Evolutionary conservation across 1,284 basidiomycete species (phyloP).

Genomic region (Boletus smithii): DNA sequence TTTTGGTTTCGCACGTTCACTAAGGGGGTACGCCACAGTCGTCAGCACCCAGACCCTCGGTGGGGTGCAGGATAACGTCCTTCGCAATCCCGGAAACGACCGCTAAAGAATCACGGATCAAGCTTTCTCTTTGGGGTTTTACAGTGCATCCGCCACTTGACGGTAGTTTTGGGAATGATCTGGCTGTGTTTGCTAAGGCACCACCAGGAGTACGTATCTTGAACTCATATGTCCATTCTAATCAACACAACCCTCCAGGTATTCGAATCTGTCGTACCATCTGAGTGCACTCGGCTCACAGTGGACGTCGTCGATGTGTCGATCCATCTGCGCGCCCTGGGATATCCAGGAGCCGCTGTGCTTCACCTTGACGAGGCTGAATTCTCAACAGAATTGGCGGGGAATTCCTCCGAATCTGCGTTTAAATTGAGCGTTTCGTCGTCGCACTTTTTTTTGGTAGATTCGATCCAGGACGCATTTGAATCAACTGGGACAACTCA

Average conservation of each 20-base stretch:
- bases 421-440: constrained; percentile 50
- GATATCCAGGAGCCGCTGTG: constrained; percentile 61
- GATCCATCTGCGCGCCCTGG: constrained; percentile 57
- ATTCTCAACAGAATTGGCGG: constrained; percentile 69
- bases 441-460: constrained; percentile 58
- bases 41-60: constrained; percentile 45
- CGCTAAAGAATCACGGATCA: constrained; percentile 79
- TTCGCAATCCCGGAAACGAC: constrained; percentile 60
- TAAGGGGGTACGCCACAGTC: constrained; percentile 34
- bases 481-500: constrained; percentile 19
- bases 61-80: constrained; percentile 70
- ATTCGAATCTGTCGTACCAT: constrained; percentile 92
- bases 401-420: constrained; percentile 55
- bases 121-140: constrained; percentile 62
- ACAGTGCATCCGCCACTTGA: constrained; percentile 66
- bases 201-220: constrained; percentile 74
- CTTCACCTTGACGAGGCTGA: constrained; percentile 64
- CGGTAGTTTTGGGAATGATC: constrained; percentile 60
- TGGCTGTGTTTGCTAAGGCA: constrained; percentile 71
- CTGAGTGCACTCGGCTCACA: constrained; percentile 74
- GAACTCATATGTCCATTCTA: background rate
- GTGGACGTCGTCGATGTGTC: constrained; percentile 71
- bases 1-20: background rate
- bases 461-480: constrained; percentile 47
- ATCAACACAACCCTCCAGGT: constrained; percentile 47